Percentiles rank a stretch among this genome's conserved stretches.
Evolutionary conservation across 2,329 filamentous ascomycete genomes (phyloP).

Genomic region (Diaporthe sp.): DNA sequence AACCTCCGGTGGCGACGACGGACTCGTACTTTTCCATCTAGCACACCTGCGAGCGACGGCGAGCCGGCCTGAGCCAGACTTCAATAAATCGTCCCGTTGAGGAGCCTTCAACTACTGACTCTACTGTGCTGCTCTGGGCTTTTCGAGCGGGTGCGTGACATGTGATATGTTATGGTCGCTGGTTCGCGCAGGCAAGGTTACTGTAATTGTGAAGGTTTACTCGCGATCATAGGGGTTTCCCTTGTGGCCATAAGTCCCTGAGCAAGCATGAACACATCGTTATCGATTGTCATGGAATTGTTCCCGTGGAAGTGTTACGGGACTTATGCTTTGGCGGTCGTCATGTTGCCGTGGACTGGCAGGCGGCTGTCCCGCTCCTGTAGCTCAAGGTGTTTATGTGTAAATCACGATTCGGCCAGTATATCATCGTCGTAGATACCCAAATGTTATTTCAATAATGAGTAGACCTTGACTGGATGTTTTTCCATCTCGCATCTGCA

Average conservation of each 20-base stretch:
- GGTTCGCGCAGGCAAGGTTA: not conserved
- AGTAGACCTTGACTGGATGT: not conserved
- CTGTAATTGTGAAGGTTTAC: not conserved
- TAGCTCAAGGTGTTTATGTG: not conserved
- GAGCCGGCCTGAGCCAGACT: slow-evolving; percentile 12
- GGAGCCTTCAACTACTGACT: not conserved
- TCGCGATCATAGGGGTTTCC: not conserved
- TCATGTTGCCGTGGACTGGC: not conserved
- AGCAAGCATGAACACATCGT: not conserved
- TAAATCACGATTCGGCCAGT: too few relatives aligned
- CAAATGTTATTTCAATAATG: not conserved
- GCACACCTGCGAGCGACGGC: slow-evolving; percentile 28
- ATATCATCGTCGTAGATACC: not conserved
- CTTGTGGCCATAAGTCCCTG: not conserved
- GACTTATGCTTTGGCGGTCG: not conserved
- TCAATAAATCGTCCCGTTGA: slow-evolving; percentile 35
- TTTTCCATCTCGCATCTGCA: not conserved
- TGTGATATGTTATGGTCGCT: not conserved
- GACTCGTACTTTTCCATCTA: slow-evolving; percentile 18
- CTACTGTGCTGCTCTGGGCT: not conserved
- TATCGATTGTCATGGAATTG: not conserved
- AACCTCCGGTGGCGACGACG: not conserved
- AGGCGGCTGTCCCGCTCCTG: not conserved
- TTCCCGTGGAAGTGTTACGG: not conserved
- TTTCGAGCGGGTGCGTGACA: not conserved